Conservation (phyloP, 78 protist genomes). For the Dictyostelium citrinum region DNA sequence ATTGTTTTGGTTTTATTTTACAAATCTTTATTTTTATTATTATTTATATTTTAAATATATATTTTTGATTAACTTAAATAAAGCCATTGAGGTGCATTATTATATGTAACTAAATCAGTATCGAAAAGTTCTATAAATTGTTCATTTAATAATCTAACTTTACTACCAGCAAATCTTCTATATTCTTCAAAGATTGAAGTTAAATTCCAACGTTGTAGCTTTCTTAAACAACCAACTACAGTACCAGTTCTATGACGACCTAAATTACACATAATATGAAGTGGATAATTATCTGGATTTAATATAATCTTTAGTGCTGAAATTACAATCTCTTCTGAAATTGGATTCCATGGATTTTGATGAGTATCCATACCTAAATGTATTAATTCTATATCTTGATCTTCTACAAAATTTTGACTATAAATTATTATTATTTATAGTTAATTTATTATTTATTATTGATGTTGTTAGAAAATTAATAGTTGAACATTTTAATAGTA, state of each 20-base stretch:
- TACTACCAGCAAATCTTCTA: slow-evolving; percentile 89
- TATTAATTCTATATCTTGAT: slow-evolving; percentile 87
- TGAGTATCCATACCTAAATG: slow-evolving; percentile 83
- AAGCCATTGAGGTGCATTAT: slow-evolving; percentile 59
- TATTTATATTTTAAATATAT: not conserved
- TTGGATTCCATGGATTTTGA: slow-evolving; percentile 82
- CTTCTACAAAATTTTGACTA: slow-evolving; percentile 82
- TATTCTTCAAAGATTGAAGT: slow-evolving; percentile 95
- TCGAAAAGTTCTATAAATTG: slow-evolving; percentile 98
- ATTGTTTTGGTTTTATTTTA: not conserved
- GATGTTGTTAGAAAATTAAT: no score
- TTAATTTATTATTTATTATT: no score
- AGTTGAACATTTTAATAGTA: no score
- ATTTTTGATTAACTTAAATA: slow-evolving; percentile 9
- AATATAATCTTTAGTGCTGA: slow-evolving; percentile 87
- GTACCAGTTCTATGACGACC: slow-evolving; percentile 96
- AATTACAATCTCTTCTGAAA: slow-evolving; percentile 89
- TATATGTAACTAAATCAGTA: slow-evolving; percentile 93
- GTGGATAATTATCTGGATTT: slow-evolving; percentile 88
- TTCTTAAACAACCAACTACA: slow-evolving; percentile 95
- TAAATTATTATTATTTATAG: not conserved
- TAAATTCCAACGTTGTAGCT: slow-evolving; percentile 95
- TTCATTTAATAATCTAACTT: slow-evolving; percentile 90
- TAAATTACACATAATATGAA: slow-evolving; percentile 91
- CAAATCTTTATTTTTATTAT: not conserved